phyloP scores from a whole-genome alignment of 257 asterid genomes.

The Salvia miltiorrhiza region DNA sequence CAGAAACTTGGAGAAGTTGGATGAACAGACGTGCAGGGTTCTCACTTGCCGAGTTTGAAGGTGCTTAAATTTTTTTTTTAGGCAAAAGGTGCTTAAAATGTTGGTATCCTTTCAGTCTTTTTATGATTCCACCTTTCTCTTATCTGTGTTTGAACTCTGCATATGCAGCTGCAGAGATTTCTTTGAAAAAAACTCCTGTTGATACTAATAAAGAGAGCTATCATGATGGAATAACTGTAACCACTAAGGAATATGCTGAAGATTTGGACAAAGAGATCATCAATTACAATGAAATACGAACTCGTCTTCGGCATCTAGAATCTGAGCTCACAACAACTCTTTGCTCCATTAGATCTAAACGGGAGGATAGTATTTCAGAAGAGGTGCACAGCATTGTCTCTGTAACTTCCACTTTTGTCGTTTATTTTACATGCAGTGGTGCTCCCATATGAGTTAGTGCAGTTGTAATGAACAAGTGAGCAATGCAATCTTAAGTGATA shows the following conservation, averaged over 20 bases:
- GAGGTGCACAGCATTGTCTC: slow-evolving; percentile 41
- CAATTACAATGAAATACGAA: slow-evolving; percentile 38
- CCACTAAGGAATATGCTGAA: slow-evolving; percentile 24
- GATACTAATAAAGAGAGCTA: slow-evolving; percentile 34
- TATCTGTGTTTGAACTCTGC: slow-evolving; percentile 20
- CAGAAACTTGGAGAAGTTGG: slow-evolving; percentile 78
- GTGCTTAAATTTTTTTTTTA: slow-evolving; percentile 19
- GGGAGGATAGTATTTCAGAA: slow-evolving; percentile 30
- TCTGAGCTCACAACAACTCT: slow-evolving; percentile 67
- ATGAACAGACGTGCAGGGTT: slow-evolving; percentile 50
- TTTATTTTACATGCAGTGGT: slow-evolving; percentile 7
- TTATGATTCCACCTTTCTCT: slow-evolving; percentile 7
- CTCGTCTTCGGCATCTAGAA: slow-evolving; percentile 61
- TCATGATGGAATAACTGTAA: slow-evolving; percentile 26
- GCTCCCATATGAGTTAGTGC: too few species aligned
- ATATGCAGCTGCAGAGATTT: slow-evolving; percentile 83
- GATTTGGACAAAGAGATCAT: slow-evolving; percentile 32
- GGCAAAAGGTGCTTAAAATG: background rate
- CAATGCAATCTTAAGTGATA: background rate
- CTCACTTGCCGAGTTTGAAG: slow-evolving; percentile 52
- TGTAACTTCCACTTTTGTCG: slow-evolving; percentile 9
- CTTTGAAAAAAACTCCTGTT: slow-evolving; percentile 22
- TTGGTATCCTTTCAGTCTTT: background rate
- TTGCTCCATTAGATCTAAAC: slow-evolving; percentile 49
- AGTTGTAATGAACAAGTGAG: background rate